A percentile compares a stretch with the other conserved stretches of the same genome.
Conservation (phyloP, 768 basidiomycete species). For the Aureoboletus auriporus region DNA sequence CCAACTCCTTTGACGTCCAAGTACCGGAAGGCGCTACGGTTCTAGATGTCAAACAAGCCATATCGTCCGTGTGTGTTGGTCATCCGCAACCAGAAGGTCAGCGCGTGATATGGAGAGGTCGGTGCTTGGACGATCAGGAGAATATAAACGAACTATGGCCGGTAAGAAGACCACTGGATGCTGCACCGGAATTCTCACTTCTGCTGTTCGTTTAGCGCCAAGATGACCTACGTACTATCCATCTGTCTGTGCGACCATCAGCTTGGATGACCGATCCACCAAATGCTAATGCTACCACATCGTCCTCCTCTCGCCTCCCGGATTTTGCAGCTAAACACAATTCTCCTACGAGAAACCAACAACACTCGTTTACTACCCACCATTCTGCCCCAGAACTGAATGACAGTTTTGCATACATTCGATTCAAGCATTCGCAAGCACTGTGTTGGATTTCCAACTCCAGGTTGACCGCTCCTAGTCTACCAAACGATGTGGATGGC, state of each 20-base stretch:
- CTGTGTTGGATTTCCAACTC: slow-evolving; percentile 22
- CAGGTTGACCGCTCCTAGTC: slow-evolving; percentile 11
- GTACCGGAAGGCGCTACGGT: slow-evolving; percentile 49
- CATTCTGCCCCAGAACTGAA: background rate
- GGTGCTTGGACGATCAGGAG: slow-evolving; percentile 62
- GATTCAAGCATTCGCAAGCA: slow-evolving; percentile 22
- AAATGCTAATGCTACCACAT: slow-evolving; percentile 16
- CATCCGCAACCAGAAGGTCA: slow-evolving; percentile 68
- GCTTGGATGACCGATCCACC: slow-evolving; percentile 65
- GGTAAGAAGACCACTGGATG: slow-evolving; percentile 35
- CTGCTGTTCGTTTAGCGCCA: slow-evolving; percentile 35
- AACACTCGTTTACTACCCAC: background rate
- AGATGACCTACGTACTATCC: slow-evolving; percentile 59
- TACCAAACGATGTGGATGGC: slow-evolving; percentile 9
- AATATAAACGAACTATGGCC: slow-evolving; percentile 67
- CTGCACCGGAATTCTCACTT: slow-evolving; percentile 5
- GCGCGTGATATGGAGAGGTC: slow-evolving; percentile 72
- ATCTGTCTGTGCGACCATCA: slow-evolving; percentile 77
- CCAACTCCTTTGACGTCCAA: slow-evolving; percentile 58
- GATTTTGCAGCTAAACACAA: background rate
- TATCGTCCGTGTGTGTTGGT: slow-evolving; percentile 56
- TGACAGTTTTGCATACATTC: slow-evolving; percentile 17
- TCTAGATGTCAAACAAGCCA: slow-evolving; percentile 63
- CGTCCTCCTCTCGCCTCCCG: background rate
- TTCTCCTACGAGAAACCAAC: background rate